phyloP scores from a whole-genome alignment of 345 rosid species.

The Salix exigua region DNA sequence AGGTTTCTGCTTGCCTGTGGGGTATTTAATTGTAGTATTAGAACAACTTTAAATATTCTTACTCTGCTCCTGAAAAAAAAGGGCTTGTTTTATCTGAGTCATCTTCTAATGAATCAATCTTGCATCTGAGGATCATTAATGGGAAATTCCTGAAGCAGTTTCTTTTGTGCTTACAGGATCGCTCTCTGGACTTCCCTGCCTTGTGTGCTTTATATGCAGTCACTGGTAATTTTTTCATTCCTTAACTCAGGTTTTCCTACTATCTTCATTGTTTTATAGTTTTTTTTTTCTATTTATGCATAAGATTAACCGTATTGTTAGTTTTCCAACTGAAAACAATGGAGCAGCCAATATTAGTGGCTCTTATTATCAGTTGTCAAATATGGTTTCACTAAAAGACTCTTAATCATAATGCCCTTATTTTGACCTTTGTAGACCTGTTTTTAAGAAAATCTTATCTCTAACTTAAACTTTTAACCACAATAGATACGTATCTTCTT shows the following conservation, averaged over 20 bases:
- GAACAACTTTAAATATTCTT: background rate
- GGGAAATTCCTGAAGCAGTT: conserved; percentile 18
- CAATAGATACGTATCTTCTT: background rate
- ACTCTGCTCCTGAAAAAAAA: background rate
- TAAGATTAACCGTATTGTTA: background rate
- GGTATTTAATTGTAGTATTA: background rate
- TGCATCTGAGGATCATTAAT: background rate
- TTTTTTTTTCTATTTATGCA: background rate
- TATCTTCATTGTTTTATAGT: background rate
- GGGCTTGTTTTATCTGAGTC: background rate
- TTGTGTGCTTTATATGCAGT: conserved; percentile 94
- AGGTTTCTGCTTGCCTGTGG: background rate
- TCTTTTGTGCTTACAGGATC: conserved; percentile 60
- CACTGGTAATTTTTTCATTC: conserved; percentile 57
- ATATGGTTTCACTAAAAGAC: background rate
- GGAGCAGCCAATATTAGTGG: background rate
- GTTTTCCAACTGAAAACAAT: background rate
- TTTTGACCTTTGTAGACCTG: background rate
- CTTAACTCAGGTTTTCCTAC: background rate
- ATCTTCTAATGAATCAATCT: conserved; percentile 1
- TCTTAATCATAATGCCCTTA: background rate
- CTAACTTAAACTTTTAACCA: background rate
- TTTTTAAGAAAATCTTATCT: background rate
- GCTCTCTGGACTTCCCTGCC: conserved; percentile 79
- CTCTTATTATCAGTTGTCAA: background rate